Conservation (phyloP, 441 rosid species). For the California macrophylla region DNA sequence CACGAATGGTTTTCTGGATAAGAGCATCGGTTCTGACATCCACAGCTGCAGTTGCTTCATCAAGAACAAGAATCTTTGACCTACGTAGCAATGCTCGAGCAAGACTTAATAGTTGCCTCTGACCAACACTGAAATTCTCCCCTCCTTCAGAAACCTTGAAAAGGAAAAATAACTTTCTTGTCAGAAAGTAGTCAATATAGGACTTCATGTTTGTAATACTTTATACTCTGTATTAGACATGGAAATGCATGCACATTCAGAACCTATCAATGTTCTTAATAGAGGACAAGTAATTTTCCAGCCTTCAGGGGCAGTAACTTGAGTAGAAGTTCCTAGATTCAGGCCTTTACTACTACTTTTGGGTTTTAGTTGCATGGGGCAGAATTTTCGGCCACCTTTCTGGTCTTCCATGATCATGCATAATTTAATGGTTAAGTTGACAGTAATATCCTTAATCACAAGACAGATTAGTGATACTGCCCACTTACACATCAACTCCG, state of each 20-base stretch:
- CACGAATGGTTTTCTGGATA: slow-evolving; percentile 85
- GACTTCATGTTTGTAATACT: not conserved
- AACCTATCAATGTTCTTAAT: not conserved
- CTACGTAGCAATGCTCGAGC: slow-evolving; percentile 82
- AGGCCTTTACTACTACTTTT: not conserved
- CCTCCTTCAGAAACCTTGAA: slow-evolving; percentile 75
- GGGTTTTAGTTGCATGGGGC: not conserved
- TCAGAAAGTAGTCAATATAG: not conserved
- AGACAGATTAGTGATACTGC: not conserved
- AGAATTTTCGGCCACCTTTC: not conserved
- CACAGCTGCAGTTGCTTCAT: slow-evolving; percentile 96
- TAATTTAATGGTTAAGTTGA: not conserved
- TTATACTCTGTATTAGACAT: not conserved
- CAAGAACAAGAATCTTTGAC: slow-evolving; percentile 91
- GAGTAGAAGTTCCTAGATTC: not conserved
- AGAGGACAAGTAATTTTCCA: not conserved
- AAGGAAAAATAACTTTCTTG: slow-evolving; percentile 5
- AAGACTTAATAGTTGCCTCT: slow-evolving; percentile 85
- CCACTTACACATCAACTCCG: not conserved
- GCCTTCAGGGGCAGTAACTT: not conserved
- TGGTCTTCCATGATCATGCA: not conserved
- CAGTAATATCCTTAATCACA: not conserved
- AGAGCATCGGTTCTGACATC: slow-evolving; percentile 93
- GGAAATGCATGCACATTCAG: not conserved
- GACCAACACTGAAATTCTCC: slow-evolving; percentile 91